Percentiles rank a stretch among this genome's conserved stretches.
Conservation (phyloP, 2,329 filamentous ascomycete species). For the Aspergillus sp. region DNA sequence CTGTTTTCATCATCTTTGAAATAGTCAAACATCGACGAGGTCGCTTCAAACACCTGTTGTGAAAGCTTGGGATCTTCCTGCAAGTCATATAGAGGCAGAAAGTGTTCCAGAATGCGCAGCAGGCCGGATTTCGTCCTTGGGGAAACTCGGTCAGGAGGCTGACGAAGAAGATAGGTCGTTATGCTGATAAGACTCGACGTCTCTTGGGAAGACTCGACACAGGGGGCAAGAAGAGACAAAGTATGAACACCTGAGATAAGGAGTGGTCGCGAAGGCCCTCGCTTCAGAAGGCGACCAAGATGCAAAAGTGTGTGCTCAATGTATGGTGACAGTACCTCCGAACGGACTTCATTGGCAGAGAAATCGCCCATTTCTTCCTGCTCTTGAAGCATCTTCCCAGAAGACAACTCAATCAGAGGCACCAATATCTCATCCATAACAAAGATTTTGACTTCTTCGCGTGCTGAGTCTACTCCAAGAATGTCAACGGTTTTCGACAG, state of each 20-base stretch:
- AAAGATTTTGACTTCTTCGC: conserved; percentile 78
- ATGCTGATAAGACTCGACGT: conserved; percentile 71
- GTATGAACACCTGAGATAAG: conserved; percentile 70
- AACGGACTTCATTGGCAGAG: conserved; percentile 25
- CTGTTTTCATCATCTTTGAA: conserved; percentile 76
- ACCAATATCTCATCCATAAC: conserved; percentile 64
- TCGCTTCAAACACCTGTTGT: conserved; percentile 58
- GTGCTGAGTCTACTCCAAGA: conserved; percentile 61
- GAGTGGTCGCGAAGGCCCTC: conserved; percentile 59
- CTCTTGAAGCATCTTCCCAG: conserved; percentile 44
- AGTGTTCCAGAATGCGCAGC: conserved; percentile 69
- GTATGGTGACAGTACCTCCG: conserved; percentile 41
- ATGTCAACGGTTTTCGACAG: conserved; percentile 63
- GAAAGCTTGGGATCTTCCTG: conserved; percentile 50
- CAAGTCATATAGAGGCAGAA: conserved; percentile 58
- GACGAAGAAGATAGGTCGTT: conserved; percentile 68
- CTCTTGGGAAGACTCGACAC: conserved; percentile 54
- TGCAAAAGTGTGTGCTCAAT: conserved; percentile 56
- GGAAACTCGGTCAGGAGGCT: conserved; percentile 73
- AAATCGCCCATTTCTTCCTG: conserved; percentile 38
- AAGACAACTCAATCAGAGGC: conserved; percentile 55
- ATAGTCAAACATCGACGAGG: conserved; percentile 78
- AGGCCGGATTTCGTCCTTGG: conserved; percentile 75
- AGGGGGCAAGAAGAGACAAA: conserved; percentile 63
- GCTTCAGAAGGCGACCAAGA: conserved; percentile 46